Evolutionary conservation across 768 basidiomycete genomes (phyloP), one percentile per base, ranked within the genome.

Genomic region (Amanita inopinata): DNA sequence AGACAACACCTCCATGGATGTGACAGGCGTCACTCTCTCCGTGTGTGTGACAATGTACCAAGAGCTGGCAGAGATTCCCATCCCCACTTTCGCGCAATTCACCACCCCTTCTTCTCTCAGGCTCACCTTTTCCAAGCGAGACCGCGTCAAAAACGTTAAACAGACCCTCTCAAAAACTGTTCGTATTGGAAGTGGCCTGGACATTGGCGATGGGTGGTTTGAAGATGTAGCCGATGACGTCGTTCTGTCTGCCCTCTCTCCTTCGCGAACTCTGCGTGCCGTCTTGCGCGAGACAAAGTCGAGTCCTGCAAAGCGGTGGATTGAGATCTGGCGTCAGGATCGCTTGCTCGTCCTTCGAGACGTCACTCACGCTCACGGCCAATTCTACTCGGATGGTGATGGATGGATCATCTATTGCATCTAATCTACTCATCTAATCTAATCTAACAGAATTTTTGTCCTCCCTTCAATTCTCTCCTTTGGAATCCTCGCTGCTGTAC

Each of bases 311-410:
- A 73, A 66, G 47, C 66, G 78, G 24, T 72, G 65, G 40, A 67
- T 83, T 0, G 82, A 85, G 54, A 58, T 84, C 10, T 83, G 80
- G 78, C 51, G 56, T 0, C 65, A 62, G 0, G 60, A 66, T 20
- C 49, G 55, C 6, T 54, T 78, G 1, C 66, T 73, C 38, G 62
- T 60, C 0, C 70, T 67, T 0, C 51, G 71, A 22, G 76, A 83
- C 25, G 78, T 83, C 12, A 74, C 78, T 1, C 69, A 75, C 19
- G 51, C 52, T 3, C 80, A 83, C 45, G 74, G 70, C 0, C 64
- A 67, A 7, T 83, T 80, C 49, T 79, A 80, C 49, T 61, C 70
- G 3, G 80, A 85, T 49, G 78, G 82, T 78, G n/a, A 46, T 45
- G 55, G 46, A 19, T 4, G 11, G 14, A 2, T 15, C 5, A 5